Conservation (phyloP, 805 yeast species). For the Candida quercuum region DNA sequence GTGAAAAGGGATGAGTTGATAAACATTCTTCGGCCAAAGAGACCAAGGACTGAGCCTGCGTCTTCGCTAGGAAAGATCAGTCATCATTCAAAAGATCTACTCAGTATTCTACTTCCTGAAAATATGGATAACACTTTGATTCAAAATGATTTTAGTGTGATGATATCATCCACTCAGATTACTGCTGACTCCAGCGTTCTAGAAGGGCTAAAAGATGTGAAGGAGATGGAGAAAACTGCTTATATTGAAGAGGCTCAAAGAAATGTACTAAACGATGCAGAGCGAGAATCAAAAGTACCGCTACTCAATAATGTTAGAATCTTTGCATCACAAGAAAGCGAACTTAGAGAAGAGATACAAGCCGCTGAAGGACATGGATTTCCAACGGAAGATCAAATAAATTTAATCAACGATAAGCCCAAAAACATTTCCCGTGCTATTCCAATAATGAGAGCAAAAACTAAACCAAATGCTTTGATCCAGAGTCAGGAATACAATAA, state of each 20-base stretch:
- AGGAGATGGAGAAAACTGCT: neutral
- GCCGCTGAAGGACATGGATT: neutral
- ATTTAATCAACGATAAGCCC: too few relatives aligned
- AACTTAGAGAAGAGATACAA: neutral
- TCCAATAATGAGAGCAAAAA: too few relatives aligned
- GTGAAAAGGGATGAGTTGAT: neutral
- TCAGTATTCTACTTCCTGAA: conserved; percentile 8
- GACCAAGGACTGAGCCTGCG: conserved; percentile 6
- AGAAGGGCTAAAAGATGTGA: neutral
- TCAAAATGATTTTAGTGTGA: conserved; percentile 4
- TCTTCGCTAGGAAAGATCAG: neutral
- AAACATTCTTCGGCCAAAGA: neutral
- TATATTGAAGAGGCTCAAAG: neutral
- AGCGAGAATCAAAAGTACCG: too few relatives aligned
- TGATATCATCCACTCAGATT: neutral
- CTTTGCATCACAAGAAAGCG: too few relatives aligned
- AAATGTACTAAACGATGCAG: too few relatives aligned
- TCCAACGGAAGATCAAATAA: too few relatives aligned
- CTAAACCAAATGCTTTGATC: too few relatives aligned
- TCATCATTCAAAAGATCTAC: neutral
- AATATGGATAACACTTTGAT: conserved; percentile 2
- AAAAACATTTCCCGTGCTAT: too few relatives aligned
- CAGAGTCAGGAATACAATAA: too few relatives aligned
- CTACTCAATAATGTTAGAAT: too few relatives aligned
- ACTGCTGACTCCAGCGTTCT: neutral